Evolutionary conservation across 306 rosid species (phyloP), one percentile per base, ranked within the genome.

Genomic region (Medicago truncatula): DNA sequence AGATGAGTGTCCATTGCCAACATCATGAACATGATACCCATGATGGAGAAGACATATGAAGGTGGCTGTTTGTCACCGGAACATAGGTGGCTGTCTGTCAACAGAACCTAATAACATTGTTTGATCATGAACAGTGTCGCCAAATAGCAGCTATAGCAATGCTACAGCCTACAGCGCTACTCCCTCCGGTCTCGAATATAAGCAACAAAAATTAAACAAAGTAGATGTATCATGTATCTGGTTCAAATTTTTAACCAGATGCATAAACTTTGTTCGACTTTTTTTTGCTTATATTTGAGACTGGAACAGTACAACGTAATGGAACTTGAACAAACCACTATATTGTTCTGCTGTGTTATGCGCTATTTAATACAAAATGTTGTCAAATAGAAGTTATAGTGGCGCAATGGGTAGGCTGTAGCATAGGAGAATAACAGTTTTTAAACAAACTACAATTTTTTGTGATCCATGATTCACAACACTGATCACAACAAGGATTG

Each of bases 41-140:
- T 34, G 18, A 57, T 2, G 16, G 36, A 46, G 41, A 69, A 77
- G 9, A 21, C n/a, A 59, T 14, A 0, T 56, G 46, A 53, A 67
- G 53, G 38, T 8, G 47, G 34, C 16, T 17, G 43, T 58, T 61
- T 20, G 28, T 34, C 31, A 15, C 7, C 1, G 0, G 43, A 46
- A 59, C 53, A 58, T 3, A 69, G 11, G 11, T 69, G 70, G 18
- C 18, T 41, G 47, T 47, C 64, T 34, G 34, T 78, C 76, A 70
- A 38, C 50, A 60, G 9, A 61, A 70, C 36, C 65, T 31, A 39
- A 61, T 18, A 12, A 18, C 3, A 71, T 25, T 49, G 16, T 10
- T 70, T 69, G 70, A 58, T 59, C 40, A 38, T 16, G 34, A 56
- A 14, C 8, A 57, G 34, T 57, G 62, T 57, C 4, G 62, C 9